These are phyloP conservation scores for Fusarium sp. DNA, from an alignment of 2,329 filamentous ascomycete species.

Conservation along the genomic window DNA sequence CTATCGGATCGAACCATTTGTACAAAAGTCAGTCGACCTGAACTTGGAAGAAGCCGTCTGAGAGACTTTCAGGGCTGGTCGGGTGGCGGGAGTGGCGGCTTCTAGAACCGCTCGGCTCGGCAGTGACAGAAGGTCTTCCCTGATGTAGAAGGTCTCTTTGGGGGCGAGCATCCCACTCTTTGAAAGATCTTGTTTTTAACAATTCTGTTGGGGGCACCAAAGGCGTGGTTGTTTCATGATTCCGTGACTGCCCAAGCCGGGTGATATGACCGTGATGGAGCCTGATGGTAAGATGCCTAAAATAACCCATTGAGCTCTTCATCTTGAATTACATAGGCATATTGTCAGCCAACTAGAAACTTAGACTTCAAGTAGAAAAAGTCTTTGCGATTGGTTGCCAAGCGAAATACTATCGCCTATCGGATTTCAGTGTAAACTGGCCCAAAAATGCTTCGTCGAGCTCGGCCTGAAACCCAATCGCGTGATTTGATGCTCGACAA, in stretches of 20 bases:
- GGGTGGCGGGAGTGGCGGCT: not conserved
- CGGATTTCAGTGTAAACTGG: not conserved
- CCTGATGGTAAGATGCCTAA: not conserved
- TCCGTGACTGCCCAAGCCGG: not conserved
- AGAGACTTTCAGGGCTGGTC: not conserved
- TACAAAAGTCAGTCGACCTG: not conserved
- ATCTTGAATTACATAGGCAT: too few relatives aligned
- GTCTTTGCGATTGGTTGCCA: not conserved
- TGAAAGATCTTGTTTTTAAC: not conserved
- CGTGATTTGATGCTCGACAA: not conserved
- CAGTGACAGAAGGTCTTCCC: not conserved
- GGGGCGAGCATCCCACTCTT: not conserved
- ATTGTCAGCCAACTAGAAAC: accelerated
- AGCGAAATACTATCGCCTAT: not conserved
- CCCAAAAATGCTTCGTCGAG: not conserved
- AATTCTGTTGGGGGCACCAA: not conserved
- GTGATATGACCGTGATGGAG: not conserved
- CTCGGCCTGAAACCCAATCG: not conserved
- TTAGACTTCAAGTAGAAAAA: too few relatives aligned
- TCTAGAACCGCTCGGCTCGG: not conserved
- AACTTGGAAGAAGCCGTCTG: not conserved
- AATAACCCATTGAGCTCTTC: not conserved
- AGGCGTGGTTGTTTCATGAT: not conserved
- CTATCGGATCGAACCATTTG: not conserved
- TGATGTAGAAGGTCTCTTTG: not conserved